Evolutionary conservation across 106 monocot species (phyloP).

Genomic region (Iris macrosiphon): DNA sequence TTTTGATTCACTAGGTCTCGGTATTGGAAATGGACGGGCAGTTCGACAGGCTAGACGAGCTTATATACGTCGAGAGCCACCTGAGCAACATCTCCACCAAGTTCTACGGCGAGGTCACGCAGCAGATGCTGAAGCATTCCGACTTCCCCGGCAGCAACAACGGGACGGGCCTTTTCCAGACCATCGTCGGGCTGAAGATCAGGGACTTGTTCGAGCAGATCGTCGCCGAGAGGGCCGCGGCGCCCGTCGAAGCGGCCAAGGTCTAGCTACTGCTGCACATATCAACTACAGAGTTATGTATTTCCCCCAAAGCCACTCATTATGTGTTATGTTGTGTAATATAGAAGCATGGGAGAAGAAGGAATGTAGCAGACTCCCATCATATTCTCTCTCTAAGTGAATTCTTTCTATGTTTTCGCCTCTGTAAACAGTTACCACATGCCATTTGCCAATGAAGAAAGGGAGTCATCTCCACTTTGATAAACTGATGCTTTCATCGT

Average conservation of each 20-base stretch:
- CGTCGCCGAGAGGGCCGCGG: conserved; percentile 31
- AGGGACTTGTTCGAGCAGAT: conserved; percentile 81
- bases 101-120: conserved; percentile 91
- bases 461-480: too few relatives aligned
- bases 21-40: conserved; percentile 92
- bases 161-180: conserved; percentile 86
- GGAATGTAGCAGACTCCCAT: too few relatives aligned
- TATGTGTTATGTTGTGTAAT: too few relatives aligned
- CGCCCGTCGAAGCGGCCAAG: conserved; percentile 53
- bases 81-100: conserved; percentile 84
- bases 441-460: too few relatives aligned
- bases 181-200: conserved; percentile 78
- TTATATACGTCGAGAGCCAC: conserved; percentile 93
- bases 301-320: too few relatives aligned
- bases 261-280: conserved; percentile 9
- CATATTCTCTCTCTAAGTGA: too few relatives aligned
- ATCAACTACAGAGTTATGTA: too few relatives aligned
- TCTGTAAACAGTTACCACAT: too few relatives aligned
- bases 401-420: too few relatives aligned
- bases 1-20: conserved; percentile 52
- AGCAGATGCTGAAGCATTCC: conserved; percentile 87
- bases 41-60: conserved; percentile 87
- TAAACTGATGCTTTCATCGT: too few relatives aligned
- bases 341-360: too few relatives aligned
- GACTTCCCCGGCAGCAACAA: conserved; percentile 94